Conservation (phyloP, 371 early-diverging fungal species). For the Funneliformis caledonium region DNA sequence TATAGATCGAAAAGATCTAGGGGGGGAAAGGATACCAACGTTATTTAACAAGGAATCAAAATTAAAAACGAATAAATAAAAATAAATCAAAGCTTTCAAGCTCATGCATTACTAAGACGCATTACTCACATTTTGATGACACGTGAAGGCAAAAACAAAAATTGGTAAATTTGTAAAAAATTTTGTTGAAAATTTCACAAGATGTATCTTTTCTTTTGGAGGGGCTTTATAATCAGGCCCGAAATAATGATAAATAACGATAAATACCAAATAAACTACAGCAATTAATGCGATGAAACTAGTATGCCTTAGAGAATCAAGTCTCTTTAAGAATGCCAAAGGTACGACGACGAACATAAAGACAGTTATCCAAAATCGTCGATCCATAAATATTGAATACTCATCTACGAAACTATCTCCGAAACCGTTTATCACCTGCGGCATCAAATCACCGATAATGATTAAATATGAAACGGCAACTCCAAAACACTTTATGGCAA, state of each 20-base stretch:
- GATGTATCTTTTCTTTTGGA: conserved; percentile 53
- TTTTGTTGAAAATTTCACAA: conserved; percentile 59
- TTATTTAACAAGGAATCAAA: not conserved
- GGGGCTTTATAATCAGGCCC: conserved; percentile 56
- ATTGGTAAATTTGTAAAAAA: conserved; percentile 92
- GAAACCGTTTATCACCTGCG: conserved; percentile 61
- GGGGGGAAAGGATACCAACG: not conserved
- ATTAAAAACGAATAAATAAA: conserved; percentile 6
- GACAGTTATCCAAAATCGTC: conserved; percentile 87
- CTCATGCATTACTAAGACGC: too few relatives aligned
- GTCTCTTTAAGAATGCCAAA: conserved; percentile 77
- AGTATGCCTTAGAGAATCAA: conserved; percentile 96
- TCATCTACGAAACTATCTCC: conserved; percentile 45
- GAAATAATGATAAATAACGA: conserved; percentile 84
- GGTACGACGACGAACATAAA: conserved; percentile 77
- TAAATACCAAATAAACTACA: conserved; percentile 86
- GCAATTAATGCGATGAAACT: conserved; percentile 90
- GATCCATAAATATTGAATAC: conserved; percentile 55
- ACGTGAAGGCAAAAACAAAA: conserved; percentile 98
- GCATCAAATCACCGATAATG: conserved; percentile 95
- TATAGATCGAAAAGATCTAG: conserved; percentile 90
- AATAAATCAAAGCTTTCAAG: not conserved
- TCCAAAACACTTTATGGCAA: conserved; percentile 99
- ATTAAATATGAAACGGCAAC: conserved; percentile 99
- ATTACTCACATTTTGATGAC: conserved; percentile 89